These are phyloP conservation scores for Fusarium palustre DNA, from an alignment of 2,329 filamentous ascomycete genomes.

Conservation along the genomic window DNA sequence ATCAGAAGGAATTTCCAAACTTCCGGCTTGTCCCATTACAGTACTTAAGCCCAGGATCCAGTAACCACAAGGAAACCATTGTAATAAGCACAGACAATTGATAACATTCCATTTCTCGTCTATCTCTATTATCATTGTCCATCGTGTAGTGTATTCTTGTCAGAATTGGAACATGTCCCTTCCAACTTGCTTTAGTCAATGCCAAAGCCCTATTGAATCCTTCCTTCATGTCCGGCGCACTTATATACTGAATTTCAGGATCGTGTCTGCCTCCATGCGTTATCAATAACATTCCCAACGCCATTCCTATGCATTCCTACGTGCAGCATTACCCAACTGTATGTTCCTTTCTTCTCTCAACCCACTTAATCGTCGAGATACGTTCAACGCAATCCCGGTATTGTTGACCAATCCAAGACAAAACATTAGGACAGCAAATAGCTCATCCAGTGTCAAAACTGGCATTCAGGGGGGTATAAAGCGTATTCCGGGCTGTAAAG, in stretches of 20 bases:
- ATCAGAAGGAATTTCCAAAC: background rate
- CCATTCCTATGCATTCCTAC: constrained; percentile 45
- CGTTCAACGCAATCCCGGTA: constrained; percentile 29
- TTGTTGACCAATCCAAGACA: constrained; percentile 33
- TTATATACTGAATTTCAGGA: constrained; percentile 29
- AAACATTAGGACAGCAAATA: constrained; percentile 28
- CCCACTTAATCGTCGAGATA: constrained; percentile 17
- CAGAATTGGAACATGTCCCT: constrained; percentile 15
- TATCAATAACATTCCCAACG: constrained; percentile 44
- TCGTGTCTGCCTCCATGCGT: constrained; percentile 35
- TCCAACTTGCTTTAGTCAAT: constrained; percentile 18
- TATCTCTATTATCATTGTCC: constrained; percentile 44
- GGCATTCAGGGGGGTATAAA: constrained; percentile 43
- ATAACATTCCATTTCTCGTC: constrained; percentile 39
- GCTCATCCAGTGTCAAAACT: constrained; percentile 27
- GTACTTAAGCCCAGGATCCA: no score
- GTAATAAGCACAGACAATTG: constrained; percentile 7
- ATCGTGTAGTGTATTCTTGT: constrained; percentile 26
- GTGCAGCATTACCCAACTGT: constrained; percentile 44
- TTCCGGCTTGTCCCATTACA: background rate
- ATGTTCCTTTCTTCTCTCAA: constrained; percentile 32
- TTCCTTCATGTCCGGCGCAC: constrained; percentile 8
- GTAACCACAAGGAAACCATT: no score
- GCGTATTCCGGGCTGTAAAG: constrained; percentile 18
- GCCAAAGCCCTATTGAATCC: constrained; percentile 23